Evolutionary conservation across 306 rosid species (phyloP).

Genomic region (Ceratonia siliqua): DNA sequence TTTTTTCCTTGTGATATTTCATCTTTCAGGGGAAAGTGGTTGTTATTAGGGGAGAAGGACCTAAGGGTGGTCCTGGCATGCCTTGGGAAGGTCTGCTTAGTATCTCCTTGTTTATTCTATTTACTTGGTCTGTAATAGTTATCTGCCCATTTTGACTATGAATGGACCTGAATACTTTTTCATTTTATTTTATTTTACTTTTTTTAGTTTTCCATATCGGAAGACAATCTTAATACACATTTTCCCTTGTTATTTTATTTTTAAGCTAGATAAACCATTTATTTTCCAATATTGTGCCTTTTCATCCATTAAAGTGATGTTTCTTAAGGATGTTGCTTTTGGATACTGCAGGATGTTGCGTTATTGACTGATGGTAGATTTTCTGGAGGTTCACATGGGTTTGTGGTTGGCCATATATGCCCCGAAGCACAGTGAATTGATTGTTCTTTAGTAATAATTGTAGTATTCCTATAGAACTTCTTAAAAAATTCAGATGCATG

Average conservation of each 20-base stretch:
- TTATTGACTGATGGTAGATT: conserved; percentile 93
- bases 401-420: conserved; percentile 95
- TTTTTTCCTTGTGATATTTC: conserved; percentile 24
- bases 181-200: background rate
- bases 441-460: no score
- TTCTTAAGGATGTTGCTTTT: conserved; percentile 26
- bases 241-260: background rate
- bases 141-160: conserved; percentile 9
- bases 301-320: background rate
- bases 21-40: conserved; percentile 74
- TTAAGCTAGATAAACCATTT: background rate
- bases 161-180: background rate
- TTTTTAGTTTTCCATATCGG: background rate
- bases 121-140: conserved; percentile 22
- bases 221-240: background rate
- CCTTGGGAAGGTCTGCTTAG: conserved; percentile 77
- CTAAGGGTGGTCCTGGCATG: conserved; percentile 99
- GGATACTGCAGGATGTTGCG: conserved; percentile 79
- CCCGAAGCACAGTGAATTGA: conserved; percentile 81
- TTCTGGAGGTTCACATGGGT: conserved; percentile 97
- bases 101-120: conserved; percentile 25
- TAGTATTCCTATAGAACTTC: no score
- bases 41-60: conserved; percentile 92
- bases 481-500: no score
- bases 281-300: conserved; percentile 10